Evolutionary conservation across 2,329 filamentous ascomycete genomes (phyloP).

Genomic region (Parascedosporium putredinis): DNA sequence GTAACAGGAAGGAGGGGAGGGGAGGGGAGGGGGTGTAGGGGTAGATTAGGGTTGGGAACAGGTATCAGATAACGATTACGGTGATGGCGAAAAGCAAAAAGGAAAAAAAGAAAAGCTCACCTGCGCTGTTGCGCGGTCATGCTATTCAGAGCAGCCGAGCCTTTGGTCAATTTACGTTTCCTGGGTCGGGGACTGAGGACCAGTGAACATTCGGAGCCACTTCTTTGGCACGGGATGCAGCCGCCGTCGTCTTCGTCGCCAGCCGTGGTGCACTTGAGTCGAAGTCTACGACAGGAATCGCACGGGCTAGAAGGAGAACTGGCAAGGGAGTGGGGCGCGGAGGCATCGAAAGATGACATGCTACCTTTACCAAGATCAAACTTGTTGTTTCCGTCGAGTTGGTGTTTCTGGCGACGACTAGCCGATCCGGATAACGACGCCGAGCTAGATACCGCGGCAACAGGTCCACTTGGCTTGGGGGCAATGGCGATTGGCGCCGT

Average conservation of each 20-base stretch:
- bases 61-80: neutral
- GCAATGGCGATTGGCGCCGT: constrained; percentile 58
- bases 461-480: constrained; percentile 37
- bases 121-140: constrained; percentile 50
- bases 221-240: constrained; percentile 69
- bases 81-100: constrained; percentile 8
- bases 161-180: constrained; percentile 67
- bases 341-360: constrained; percentile 20
- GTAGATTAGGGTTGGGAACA: too few species aligned
- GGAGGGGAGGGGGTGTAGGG: too few species aligned
- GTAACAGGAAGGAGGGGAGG: neutral
- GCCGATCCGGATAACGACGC: constrained; percentile 7
- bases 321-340: constrained; percentile 20
- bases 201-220: constrained; percentile 70
- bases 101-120: constrained; percentile 36
- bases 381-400: constrained; percentile 35
- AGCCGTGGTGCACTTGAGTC: constrained; percentile 61
- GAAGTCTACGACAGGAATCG: constrained; percentile 64
- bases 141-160: constrained; percentile 44
- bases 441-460: neutral
- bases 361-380: constrained; percentile 40
- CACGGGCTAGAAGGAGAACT: constrained; percentile 44
- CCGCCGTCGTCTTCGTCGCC: constrained; percentile 62
- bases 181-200: constrained; percentile 65
- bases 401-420: constrained; percentile 14